A percentile compares a stretch with the other conserved stretches of the same genome.
phyloP scores from a whole-genome alignment of 345 rosid genomes.

The Populus tremula region DNA sequence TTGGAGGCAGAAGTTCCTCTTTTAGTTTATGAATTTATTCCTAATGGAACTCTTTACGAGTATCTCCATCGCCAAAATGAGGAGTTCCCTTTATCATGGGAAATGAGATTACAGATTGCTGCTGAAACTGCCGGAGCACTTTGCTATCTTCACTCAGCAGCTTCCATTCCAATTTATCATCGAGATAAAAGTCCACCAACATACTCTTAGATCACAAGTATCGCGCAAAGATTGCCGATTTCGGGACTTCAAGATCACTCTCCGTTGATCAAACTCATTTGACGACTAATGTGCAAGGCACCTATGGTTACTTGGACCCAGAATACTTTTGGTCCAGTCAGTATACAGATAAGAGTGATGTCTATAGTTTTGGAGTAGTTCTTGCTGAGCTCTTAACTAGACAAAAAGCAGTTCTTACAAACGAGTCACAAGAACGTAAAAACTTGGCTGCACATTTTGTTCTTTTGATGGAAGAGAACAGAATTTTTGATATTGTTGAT shows the following conservation, averaged over 20 bases:
- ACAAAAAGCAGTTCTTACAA: slow-evolving; percentile 15
- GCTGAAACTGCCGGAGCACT: too few relatives aligned
- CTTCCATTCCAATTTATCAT: too few relatives aligned
- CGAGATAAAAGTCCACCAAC: too few relatives aligned
- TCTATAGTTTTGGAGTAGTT: slow-evolving; percentile 29
- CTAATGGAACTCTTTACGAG: too few relatives aligned
- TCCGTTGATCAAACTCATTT: slow-evolving; percentile 19
- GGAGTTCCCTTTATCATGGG: too few relatives aligned
- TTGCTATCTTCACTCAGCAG: too few relatives aligned
- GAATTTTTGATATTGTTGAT: slow-evolving; percentile 1
- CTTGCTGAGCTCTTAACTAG: slow-evolving; percentile 14
- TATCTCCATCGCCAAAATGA: too few relatives aligned
- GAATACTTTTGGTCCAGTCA: slow-evolving; percentile 8
- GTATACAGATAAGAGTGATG: slow-evolving; percentile 23
- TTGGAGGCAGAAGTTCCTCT: too few relatives aligned
- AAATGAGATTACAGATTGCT: too few relatives aligned
- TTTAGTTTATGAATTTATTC: too few relatives aligned
- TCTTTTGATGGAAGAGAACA: too few relatives aligned
- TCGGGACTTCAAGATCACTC: slow-evolving; percentile 20
- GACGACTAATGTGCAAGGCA: slow-evolving; percentile 27
- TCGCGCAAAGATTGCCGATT: slow-evolving; percentile 23
- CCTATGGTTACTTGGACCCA: slow-evolving; percentile 29
- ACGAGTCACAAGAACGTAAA: slow-evolving; percentile 6
- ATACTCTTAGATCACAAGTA: background rate
- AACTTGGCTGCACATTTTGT: slow-evolving; percentile 18